Evolutionary conservation across 257 asterid species (phyloP).

Genomic region (Cinchona pubescens): DNA sequence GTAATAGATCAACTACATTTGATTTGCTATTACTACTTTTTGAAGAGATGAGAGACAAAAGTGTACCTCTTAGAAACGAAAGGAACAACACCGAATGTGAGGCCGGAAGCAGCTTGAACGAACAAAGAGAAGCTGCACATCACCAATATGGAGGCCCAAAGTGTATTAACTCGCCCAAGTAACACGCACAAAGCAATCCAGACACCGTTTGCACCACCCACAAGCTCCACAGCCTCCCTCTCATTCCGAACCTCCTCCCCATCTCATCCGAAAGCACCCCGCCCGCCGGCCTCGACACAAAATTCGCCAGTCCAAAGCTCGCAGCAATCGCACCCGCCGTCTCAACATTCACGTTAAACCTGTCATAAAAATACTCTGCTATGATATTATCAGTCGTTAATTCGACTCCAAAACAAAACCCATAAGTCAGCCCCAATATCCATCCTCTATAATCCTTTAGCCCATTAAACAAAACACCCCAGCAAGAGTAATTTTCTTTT

Average conservation of each 20-base stretch:
- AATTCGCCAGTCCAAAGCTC: conserved; percentile 54
- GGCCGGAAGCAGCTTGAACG: conserved; percentile 69
- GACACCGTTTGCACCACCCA: conserved; percentile 54
- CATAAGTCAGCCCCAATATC: conserved; percentile 47
- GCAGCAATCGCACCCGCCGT: conserved; percentile 59
- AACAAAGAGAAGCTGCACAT: conserved; percentile 49
- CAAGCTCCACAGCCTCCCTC: conserved; percentile 67
- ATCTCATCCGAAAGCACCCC: conserved; percentile 50
- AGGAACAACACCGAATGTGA: conserved; percentile 63
- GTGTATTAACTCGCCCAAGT: conserved; percentile 37
- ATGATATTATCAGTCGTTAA: conserved; percentile 54
- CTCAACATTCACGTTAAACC: conserved; percentile 37
- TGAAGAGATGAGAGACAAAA: too few relatives aligned
- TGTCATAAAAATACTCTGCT: conserved; percentile 52
- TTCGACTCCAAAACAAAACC: conserved; percentile 54
- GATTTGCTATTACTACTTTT: too few relatives aligned
- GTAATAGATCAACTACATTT: too few relatives aligned
- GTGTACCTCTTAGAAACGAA: conserved; percentile 60
- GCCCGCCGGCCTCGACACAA: conserved; percentile 53
- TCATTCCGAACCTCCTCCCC: conserved; percentile 57
- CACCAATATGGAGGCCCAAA: conserved; percentile 46
- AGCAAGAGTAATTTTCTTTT: conserved; percentile 11
- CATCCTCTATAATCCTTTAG: conserved; percentile 50
- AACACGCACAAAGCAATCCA: conserved; percentile 37
- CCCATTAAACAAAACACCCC: conserved; percentile 30